Percentiles rank a stretch among this genome's conserved stretches.
Evolutionary conservation across 108 stramenopile species (phyloP).

Genomic region (Discostella pseudostelligera): DNA sequence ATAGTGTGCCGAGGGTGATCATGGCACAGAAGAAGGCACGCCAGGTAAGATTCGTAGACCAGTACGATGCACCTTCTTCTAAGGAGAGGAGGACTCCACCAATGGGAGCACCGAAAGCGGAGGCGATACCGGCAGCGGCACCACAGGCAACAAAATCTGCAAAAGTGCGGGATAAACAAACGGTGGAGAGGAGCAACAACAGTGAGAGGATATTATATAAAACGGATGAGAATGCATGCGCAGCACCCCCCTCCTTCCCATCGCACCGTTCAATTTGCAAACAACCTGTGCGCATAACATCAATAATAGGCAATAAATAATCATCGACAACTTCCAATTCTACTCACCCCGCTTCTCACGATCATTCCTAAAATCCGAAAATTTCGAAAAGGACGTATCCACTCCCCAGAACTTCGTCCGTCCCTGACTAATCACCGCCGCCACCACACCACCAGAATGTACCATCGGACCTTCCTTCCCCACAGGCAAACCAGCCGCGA

Average conservation of each 20-base stretch:
- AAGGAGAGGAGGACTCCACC: slow-evolving; percentile 95
- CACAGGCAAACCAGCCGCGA: slow-evolving; percentile 91
- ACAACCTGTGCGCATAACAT: too few relatives aligned
- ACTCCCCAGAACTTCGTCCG: slow-evolving; percentile 83
- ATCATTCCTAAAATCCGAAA: slow-evolving; percentile 92
- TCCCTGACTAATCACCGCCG: slow-evolving; percentile 88
- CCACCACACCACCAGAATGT: slow-evolving; percentile 79
- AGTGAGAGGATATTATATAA: neutral
- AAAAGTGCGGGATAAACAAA: slow-evolving; percentile 1
- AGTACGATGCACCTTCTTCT: slow-evolving; percentile 96
- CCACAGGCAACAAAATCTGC: slow-evolving; percentile 96
- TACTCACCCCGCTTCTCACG: slow-evolving; percentile 64
- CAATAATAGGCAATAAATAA: too few relatives aligned
- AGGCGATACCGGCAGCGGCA: slow-evolving; percentile 92
- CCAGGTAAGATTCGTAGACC: slow-evolving; percentile 96
- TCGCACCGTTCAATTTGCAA: too few relatives aligned
- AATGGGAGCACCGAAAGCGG: slow-evolving; percentile 96
- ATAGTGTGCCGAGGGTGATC: slow-evolving; percentile 88
- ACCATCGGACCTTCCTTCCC: slow-evolving; percentile 99
- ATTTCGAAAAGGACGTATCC: slow-evolving; percentile 90
- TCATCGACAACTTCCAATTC: too few relatives aligned
- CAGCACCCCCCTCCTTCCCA: too few relatives aligned
- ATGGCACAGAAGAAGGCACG: slow-evolving; percentile 97
- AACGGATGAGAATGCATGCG: too few relatives aligned
- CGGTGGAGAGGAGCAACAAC: neutral